Evolutionary conservation across 2,329 filamentous ascomycete genomes (phyloP).

Genomic region (Diaporthe citri): DNA sequence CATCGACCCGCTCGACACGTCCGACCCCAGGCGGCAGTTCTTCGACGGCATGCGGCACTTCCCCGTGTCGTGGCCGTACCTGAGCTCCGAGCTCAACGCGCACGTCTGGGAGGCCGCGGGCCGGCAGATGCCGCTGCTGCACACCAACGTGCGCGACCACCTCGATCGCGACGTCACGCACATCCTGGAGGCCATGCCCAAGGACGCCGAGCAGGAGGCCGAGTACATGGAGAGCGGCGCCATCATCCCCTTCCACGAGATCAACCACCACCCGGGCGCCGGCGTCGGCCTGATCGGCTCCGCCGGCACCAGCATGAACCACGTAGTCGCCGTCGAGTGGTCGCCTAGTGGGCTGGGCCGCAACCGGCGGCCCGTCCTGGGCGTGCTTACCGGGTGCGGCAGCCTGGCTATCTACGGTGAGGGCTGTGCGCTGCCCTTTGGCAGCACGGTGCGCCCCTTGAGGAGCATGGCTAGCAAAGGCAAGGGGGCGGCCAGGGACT

Average conservation of each 20-base stretch:
- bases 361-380: constrained; percentile 65
- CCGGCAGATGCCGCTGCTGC: constrained; percentile 42
- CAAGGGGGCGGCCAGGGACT: constrained; percentile 54
- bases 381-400: constrained; percentile 64
- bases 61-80: constrained; percentile 51
- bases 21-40: constrained; percentile 45
- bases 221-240: constrained; percentile 47
- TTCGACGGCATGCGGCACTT: constrained; percentile 52
- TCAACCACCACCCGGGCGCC: constrained; percentile 55
- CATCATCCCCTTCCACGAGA: constrained; percentile 44
- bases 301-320: constrained; percentile 65
- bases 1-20: constrained; percentile 38
- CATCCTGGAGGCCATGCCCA: constrained; percentile 28
- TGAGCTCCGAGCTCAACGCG: constrained; percentile 58
- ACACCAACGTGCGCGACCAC: constrained; percentile 41
- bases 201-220: constrained; percentile 44
- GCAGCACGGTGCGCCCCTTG: constrained; percentile 59
- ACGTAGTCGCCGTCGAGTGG: constrained; percentile 67
- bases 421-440: constrained; percentile 44
- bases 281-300: constrained; percentile 61
- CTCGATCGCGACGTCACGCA: constrained; percentile 36
- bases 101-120: constrained; percentile 57
- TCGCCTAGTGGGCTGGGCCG: constrained; percentile 70
- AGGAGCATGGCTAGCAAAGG: constrained; percentile 46
- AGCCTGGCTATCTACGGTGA: constrained; percentile 66